Evolutionary conservation across 1,284 basidiomycete species (phyloP).

Genomic region (Melampsora americana): DNA sequence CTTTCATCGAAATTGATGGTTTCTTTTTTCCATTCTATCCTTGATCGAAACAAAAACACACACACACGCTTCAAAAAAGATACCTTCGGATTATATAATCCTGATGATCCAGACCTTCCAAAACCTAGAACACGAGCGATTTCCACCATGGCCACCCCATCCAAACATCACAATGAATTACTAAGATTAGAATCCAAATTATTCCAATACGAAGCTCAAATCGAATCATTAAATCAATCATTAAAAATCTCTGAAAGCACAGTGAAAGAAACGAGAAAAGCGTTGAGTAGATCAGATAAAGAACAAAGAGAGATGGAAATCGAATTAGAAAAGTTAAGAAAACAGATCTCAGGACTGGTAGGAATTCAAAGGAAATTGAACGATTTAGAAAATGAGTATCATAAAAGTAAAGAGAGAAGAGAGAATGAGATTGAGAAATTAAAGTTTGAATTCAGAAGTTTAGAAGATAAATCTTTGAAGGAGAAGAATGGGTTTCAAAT

Average conservation of each 20-base stretch:
- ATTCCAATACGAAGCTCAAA: conserved; percentile 23
- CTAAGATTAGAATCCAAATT: conserved; percentile 32
- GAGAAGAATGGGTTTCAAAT: conserved; percentile 8
- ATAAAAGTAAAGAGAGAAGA: conserved; percentile 35
- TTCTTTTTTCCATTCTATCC: neutral
- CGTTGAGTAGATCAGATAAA: conserved; percentile 6
- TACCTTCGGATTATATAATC: conserved; percentile 38
- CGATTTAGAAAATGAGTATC: conserved; percentile 26
- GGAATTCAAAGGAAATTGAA: conserved; percentile 33
- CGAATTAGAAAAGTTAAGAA: conserved; percentile 21
- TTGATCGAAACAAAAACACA: neutral
- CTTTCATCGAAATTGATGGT: neutral
- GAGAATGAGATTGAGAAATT: conserved; percentile 21
- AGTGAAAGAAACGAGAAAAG: conserved; percentile 24
- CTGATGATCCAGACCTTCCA: conserved; percentile 4
- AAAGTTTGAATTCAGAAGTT: conserved; percentile 17
- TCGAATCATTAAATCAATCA: conserved; percentile 17
- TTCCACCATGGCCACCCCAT: conserved; percentile 31
- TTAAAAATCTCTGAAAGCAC: conserved; percentile 27
- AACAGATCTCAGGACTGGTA: conserved; percentile 18
- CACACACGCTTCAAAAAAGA: neutral
- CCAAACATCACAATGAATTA: conserved; percentile 31
- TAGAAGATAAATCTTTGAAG: conserved; percentile 25
- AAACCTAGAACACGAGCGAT: conserved; percentile 19
- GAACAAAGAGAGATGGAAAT: conserved; percentile 8